Percentiles rank a stretch among this genome's conserved stretches.
Conservation (phyloP, 768 basidiomycete species). For the Podaxis sp. region DNA sequence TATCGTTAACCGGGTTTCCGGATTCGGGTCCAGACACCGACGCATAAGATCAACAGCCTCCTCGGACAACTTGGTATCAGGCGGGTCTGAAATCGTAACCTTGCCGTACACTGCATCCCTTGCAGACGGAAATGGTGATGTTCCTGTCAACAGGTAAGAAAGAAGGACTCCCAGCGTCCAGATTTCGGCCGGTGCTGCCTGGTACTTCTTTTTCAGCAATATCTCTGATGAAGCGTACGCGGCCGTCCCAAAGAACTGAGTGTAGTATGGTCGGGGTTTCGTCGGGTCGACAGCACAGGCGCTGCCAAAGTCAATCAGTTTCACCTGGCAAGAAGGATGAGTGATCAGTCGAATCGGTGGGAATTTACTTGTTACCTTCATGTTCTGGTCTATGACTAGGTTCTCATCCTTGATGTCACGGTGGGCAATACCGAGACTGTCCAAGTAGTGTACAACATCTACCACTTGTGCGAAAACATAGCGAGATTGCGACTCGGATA, state of each 20-base stretch:
- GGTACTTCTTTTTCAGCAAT: slow-evolving; percentile 83
- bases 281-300: slow-evolving; percentile 72
- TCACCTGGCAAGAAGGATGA: slow-evolving; percentile 54
- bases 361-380: slow-evolving; percentile 49
- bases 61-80: slow-evolving; percentile 38
- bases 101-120: slow-evolving; percentile 73
- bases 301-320: slow-evolving; percentile 95
- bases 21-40: slow-evolving; percentile 84
- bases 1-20: slow-evolving; percentile 77
- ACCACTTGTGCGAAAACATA: slow-evolving; percentile 88
- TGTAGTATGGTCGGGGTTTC: slow-evolving; percentile 65
- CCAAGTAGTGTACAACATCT: slow-evolving; percentile 79
- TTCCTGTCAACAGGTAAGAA: slow-evolving; percentile 90
- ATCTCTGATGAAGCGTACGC: slow-evolving; percentile 97
- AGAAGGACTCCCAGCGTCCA: slow-evolving; percentile 96
- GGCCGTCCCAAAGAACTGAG: slow-evolving; percentile 88
- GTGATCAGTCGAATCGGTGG: slow-evolving; percentile 3
- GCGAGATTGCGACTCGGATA: slow-evolving; percentile 76
- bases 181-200: slow-evolving; percentile 91
- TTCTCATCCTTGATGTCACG: slow-evolving; percentile 99
- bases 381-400: slow-evolving; percentile 70
- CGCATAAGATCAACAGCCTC: slow-evolving; percentile 63
- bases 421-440: slow-evolving; percentile 84
- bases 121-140: slow-evolving; percentile 90
- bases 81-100: slow-evolving; percentile 49